These are phyloP conservation scores for Erigeron philadelphicus DNA, from an alignment of 140 eudicot species.

Conservation along the genomic window DNA sequence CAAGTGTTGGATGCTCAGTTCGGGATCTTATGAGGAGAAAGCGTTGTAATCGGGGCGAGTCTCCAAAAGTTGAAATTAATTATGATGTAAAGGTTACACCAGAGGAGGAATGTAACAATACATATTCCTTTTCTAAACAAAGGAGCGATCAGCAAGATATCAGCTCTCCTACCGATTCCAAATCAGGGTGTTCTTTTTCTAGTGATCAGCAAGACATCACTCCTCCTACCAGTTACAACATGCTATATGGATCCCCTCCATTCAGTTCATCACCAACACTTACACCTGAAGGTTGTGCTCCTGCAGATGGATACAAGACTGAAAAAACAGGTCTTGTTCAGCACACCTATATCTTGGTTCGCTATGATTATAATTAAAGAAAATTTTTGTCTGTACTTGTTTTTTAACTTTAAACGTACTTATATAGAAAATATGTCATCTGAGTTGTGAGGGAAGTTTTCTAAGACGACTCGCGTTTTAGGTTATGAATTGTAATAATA, in stretches of 20 bases:
- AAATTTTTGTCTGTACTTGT: too few relatives aligned
- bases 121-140: conserved; percentile 22
- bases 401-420: too few relatives aligned
- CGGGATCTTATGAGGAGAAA: conserved; percentile 96
- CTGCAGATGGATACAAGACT: conserved; percentile 19
- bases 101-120: conserved; percentile 18
- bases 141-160: conserved; percentile 25
- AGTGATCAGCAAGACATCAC: conserved; percentile 28
- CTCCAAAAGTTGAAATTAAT: conserved; percentile 30
- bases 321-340: conserved; percentile 38
- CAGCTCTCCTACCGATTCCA: conserved; percentile 20
- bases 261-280: conserved; percentile 27
- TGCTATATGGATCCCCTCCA: conserved; percentile 28
- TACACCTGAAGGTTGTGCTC: conserved; percentile 10
- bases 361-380: too few relatives aligned
- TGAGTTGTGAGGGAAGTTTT: neutral
- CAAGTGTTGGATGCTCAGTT: conserved; percentile 54
- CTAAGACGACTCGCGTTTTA: neutral
- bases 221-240: conserved; percentile 17
- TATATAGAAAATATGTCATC: too few relatives aligned
- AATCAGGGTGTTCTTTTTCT: neutral
- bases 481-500: too few relatives aligned
- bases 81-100: conserved; percentile 25
- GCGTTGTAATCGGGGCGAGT: conserved; percentile 45
- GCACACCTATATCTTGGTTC: too few relatives aligned